Evolutionary conservation across 176 grass and related monocot species (phyloP).

Genomic region (Oryza glaberrima): DNA sequence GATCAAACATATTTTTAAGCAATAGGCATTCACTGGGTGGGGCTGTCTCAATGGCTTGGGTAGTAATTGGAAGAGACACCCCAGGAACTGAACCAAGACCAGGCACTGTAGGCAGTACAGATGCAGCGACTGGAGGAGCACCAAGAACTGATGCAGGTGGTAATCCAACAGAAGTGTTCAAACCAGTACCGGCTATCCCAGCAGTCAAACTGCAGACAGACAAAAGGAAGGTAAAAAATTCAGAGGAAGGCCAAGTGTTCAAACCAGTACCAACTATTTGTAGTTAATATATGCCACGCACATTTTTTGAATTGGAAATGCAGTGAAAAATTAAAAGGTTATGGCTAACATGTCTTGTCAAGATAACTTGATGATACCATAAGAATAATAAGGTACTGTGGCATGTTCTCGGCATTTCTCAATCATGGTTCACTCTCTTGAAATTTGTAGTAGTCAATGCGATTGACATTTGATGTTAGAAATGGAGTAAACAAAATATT

Average conservation of each 20-base stretch:
- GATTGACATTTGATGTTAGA: slow-evolving; percentile 32
- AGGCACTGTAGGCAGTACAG: slow-evolving; percentile 51
- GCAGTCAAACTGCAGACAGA: slow-evolving; percentile 61
- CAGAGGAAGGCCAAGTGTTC: not conserved
- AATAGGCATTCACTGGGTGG: slow-evolving; percentile 84
- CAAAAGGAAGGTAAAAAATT: slow-evolving; percentile 2
- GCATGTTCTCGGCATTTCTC: not conserved
- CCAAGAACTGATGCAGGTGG: slow-evolving; percentile 79
- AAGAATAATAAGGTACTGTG: slow-evolving; percentile 20
- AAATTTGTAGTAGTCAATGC: slow-evolving; percentile 32
- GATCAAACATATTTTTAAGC: slow-evolving; percentile 99
- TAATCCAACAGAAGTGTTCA: slow-evolving; percentile 43
- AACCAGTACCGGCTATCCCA: slow-evolving; percentile 53
- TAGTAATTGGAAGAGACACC: slow-evolving; percentile 46
- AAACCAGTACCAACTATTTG: not conserved
- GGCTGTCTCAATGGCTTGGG: slow-evolving; percentile 43
- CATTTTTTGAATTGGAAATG: not conserved
- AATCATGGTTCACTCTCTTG: slow-evolving; percentile 22
- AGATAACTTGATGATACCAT: slow-evolving; percentile 11
- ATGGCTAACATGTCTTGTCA: not conserved
- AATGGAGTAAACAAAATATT: slow-evolving; percentile 27
- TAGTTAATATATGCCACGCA: not conserved
- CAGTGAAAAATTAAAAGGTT: not conserved
- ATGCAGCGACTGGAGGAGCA: slow-evolving; percentile 50
- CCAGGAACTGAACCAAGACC: slow-evolving; percentile 46